Conservation (phyloP, 331 rosid species). For the Pyrus hybrid region DNA sequence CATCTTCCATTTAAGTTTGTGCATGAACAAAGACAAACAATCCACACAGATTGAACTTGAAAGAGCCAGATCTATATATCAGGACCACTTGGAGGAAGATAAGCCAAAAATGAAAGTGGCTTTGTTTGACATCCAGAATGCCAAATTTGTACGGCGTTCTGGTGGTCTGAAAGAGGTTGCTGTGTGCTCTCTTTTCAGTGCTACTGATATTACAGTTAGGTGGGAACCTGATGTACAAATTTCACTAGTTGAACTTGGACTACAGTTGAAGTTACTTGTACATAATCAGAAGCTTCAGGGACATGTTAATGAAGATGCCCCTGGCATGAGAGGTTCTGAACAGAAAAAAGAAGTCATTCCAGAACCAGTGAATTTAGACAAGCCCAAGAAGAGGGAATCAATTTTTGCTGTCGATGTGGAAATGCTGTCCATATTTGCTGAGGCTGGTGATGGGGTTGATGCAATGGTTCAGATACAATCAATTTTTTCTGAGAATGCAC, state of each 20-base stretch:
- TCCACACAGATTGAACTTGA: constrained; percentile 86
- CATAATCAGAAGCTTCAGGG: constrained; percentile 64
- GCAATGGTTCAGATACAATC: constrained; percentile 88
- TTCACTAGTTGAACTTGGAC: constrained; percentile 64
- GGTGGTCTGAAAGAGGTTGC: constrained; percentile 86
- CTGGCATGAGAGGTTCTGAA: constrained; percentile 30
- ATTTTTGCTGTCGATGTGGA: constrained; percentile 93
- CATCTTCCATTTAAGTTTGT: constrained; percentile 73
- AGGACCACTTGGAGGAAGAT: constrained; percentile 69
- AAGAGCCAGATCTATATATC: constrained; percentile 80
- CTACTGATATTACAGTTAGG: constrained; percentile 78
- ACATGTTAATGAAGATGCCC: constrained; percentile 34
- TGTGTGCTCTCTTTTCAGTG: constrained; percentile 97
- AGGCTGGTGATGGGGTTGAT: constrained; percentile 93
- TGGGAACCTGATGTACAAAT: constrained; percentile 96
- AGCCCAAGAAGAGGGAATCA: constrained; percentile 78
- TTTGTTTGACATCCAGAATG: constrained; percentile 90
- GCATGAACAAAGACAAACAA: constrained; percentile 76
- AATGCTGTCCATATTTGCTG: constrained; percentile 73
- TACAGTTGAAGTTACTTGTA: constrained; percentile 66
- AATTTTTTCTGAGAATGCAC: constrained; percentile 96
- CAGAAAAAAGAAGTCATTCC: constrained; percentile 42
- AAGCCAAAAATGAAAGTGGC: constrained; percentile 55
- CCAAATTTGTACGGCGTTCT: constrained; percentile 85
- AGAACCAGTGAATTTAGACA: constrained; percentile 55